phyloP scores from a whole-genome alignment of 2,329 filamentous ascomycete genomes.

The Penicillium sp. region DNA sequence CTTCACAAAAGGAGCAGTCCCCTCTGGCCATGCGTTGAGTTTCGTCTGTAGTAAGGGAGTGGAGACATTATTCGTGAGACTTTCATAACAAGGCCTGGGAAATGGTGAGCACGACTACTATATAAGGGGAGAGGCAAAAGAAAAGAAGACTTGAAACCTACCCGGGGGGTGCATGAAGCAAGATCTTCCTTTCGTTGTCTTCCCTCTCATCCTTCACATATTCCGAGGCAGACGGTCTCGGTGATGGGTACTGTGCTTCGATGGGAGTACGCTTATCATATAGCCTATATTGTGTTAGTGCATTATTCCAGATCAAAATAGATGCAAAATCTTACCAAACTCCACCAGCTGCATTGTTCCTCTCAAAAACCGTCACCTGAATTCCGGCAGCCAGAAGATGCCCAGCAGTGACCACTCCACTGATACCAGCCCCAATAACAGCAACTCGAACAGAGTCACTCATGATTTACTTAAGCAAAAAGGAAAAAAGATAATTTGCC shows the following conservation, averaged over 20 bases:
- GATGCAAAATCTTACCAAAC: conserved; percentile 48
- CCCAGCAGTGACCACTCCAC: conserved; percentile 48
- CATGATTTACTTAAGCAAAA: conserved; percentile 16
- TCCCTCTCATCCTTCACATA: conserved; percentile 17
- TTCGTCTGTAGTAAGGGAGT: conserved; percentile 51
- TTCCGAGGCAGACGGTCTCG: conserved; percentile 34
- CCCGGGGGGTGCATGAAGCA: conserved; percentile 51
- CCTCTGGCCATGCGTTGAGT: conserved; percentile 55
- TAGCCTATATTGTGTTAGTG: conserved; percentile 36
- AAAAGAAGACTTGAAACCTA: conserved; percentile 17
- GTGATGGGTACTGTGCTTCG: conserved; percentile 49
- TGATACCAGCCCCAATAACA: conserved; percentile 53
- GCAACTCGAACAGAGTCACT: conserved; percentile 34
- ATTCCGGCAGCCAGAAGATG: conserved; percentile 47
- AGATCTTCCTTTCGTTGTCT: conserved; percentile 13
- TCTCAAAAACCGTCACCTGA: conserved; percentile 55
- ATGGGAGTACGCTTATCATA: conserved; percentile 50
- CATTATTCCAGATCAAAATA: background rate
- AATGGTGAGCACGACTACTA: background rate
- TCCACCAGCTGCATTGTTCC: conserved; percentile 52
- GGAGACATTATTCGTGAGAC: conserved; percentile 54
- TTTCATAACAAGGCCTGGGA: conserved; percentile 51
- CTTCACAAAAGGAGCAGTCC: conserved; percentile 58
- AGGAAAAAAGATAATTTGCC: background rate
- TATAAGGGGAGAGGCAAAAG: too few relatives aligned